Percentiles rank a stretch among this genome's conserved stretches.
Evolutionary conservation across 805 yeast species (phyloP).

Genomic region (Priceomyces melissophilus): DNA sequence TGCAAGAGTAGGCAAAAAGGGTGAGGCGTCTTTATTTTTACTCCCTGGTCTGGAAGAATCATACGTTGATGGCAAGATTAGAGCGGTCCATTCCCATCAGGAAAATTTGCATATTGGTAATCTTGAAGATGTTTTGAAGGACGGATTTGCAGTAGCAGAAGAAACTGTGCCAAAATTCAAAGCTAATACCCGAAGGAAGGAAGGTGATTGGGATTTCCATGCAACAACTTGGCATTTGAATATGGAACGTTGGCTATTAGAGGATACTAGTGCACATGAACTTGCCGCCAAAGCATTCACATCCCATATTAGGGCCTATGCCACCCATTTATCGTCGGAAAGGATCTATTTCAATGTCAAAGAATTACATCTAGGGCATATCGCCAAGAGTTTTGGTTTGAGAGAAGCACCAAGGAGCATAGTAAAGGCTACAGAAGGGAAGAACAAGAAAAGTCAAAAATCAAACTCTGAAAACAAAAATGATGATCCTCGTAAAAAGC

Average conservation of each 20-base stretch:
- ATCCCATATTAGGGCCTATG: slow-evolving; percentile 90
- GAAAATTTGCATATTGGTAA: slow-evolving; percentile 31
- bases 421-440: slow-evolving; percentile 42
- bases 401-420: slow-evolving; percentile 90
- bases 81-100: slow-evolving; percentile 36
- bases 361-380: slow-evolving; percentile 85
- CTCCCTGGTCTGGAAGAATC: slow-evolving; percentile 90
- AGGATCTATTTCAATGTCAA: slow-evolving; percentile 78
- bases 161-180: slow-evolving; percentile 19
- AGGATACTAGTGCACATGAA: slow-evolving; percentile 55
- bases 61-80: slow-evolving; percentile 55
- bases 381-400: slow-evolving; percentile 91
- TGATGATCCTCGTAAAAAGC: slow-evolving; percentile 66
- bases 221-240: slow-evolving; percentile 96
- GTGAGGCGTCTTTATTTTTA: slow-evolving; percentile 73
- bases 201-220: slow-evolving; percentile 78
- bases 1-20: slow-evolving; percentile 92
- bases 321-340: slow-evolving; percentile 86
- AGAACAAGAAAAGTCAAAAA: slow-evolving; percentile 28
- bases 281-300: slow-evolving; percentile 78
- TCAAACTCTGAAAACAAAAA: slow-evolving; percentile 40
- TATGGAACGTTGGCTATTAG: slow-evolving; percentile 84
- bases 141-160: slow-evolving; percentile 39
- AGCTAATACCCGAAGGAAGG: slow-evolving; percentile 21
- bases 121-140: slow-evolving; percentile 30